Base-by-base conservation (phyloP, 495 filamentous ascomycete species). In the Penicillium bialowiezense region DNA sequence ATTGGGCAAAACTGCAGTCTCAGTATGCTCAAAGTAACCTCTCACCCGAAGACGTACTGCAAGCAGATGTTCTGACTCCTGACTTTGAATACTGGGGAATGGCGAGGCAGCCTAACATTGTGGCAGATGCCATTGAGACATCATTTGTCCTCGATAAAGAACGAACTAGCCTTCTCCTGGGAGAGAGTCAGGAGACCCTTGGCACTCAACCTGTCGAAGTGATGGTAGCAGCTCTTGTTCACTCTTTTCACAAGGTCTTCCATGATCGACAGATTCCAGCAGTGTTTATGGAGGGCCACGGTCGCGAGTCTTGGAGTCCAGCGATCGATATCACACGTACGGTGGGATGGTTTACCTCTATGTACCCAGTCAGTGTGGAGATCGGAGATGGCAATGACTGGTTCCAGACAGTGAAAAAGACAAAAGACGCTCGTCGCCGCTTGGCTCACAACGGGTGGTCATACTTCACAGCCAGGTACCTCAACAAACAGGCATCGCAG, bases 171-270 rank as follows among this genome's bases (percentile, higher is more conserved):
- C 13, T 34, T 3, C 34, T 36, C 12, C 17, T 36, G 12, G 17
- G 14, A 17, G 24, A 0, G 24, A 29, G 35, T n/a, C 14, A 51
- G 17, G 19, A 20, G 20, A 21, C 40, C n/a, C 44, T 19, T 24
- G 7, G 29, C n/a, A 26, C 15, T 14, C 62, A 73, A 18, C 33
- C 64, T 0, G 44, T 75, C 0, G 74, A 79, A 13, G 39, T 77
- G 14, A 44, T 79, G 13, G 12, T 71, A 2, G 61, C 68, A 8
- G 63, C 64, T 1, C 44, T 76, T n/a, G 36, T 72, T 0, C 44
- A 66, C 23, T 75, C 78, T 1, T 82, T 82, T 51, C 56, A 59
- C 7, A 65, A 73, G 44, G 69, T 62, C 2, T 81, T 80, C 36
- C 58, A 55, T 23, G 75, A 80, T 35, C 58, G 75, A 8, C 41